Evolutionary conservation across 106 monocot species (phyloP).

Genomic region (Hemerocallis citrina): DNA sequence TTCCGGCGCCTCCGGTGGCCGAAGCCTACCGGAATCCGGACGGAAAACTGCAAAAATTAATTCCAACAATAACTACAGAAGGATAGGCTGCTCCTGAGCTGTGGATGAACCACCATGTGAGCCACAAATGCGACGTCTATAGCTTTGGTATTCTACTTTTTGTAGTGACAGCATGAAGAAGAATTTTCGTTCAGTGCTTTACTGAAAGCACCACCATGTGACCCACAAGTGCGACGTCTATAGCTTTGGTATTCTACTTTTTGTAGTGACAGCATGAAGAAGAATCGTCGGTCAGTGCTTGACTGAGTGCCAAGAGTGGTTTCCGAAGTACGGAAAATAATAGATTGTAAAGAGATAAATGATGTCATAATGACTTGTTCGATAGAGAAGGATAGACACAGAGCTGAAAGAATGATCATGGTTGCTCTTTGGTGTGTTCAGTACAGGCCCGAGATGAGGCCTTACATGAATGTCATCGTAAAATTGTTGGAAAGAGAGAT

Average conservation of each 20-base stretch:
- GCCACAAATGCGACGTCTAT: slow-evolving; percentile 33
- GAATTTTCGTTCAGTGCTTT: background rate
- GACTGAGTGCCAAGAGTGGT: slow-evolving; percentile 8
- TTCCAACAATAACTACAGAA: no score
- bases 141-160: slow-evolving; percentile 22
- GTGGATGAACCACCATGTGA: slow-evolving; percentile 10
- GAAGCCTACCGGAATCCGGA: no score
- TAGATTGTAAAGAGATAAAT: background rate
- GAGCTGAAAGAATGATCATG: slow-evolving; percentile 14
- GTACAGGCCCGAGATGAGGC: slow-evolving; percentile 16
- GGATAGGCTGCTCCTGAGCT: slow-evolving; percentile 28
- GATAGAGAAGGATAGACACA: slow-evolving; percentile 11
- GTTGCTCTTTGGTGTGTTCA: slow-evolving; percentile 27
- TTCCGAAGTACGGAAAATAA: slow-evolving; percentile 19
- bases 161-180: slow-evolving; percentile 20
- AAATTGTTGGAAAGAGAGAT: slow-evolving; percentile 27
- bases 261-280: slow-evolving; percentile 22
- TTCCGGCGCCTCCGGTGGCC: no score
- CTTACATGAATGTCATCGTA: slow-evolving; percentile 16
- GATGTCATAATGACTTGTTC: background rate
- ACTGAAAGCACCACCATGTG: slow-evolving; percentile 7
- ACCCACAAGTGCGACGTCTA: slow-evolving; percentile 37
- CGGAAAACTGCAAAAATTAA: no score
- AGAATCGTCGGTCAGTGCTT: background rate
- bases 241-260: slow-evolving; percentile 20